Conservation (phyloP, 2,329 filamentous ascomycete species). For the Epichloe gansuensis region DNA sequence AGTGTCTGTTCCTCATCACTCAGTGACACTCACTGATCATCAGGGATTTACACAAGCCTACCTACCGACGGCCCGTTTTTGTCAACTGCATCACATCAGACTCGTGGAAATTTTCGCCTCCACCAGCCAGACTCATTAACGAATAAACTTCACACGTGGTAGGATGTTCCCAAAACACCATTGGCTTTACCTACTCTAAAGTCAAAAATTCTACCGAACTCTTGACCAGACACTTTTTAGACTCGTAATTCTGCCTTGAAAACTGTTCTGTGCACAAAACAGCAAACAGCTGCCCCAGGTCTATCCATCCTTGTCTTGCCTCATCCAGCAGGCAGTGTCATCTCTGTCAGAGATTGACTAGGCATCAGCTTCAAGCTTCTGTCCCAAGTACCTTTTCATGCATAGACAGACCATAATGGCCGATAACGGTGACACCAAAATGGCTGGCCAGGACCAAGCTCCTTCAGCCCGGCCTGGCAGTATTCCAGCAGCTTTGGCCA, state of each 20-base stretch:
- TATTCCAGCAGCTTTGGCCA: not conserved
- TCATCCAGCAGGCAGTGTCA: not conserved
- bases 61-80: not conserved
- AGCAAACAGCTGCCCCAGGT: not conserved
- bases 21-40: not conserved
- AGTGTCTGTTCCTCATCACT: too few relatives aligned
- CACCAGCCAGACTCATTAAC: not conserved
- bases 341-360: not conserved
- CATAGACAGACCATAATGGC: slow-evolving; percentile 13
- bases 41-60: not conserved
- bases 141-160: not conserved
- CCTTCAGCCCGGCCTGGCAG: slow-evolving; percentile 6
- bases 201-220: not conserved
- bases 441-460: slow-evolving; percentile 11
- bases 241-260: not conserved
- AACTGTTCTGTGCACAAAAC: not conserved
- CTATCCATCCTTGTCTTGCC: too few relatives aligned
- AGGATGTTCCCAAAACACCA: not conserved
- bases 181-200: not conserved
- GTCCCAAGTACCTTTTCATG: not conserved
- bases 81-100: not conserved
- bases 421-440: slow-evolving; percentile 13
- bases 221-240: not conserved
- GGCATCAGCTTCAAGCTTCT: not conserved
- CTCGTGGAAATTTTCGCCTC: slow-evolving; percentile 6